Base-by-base conservation (phyloP, 345 rosid species). In the Populus ilicifolia region DNA sequence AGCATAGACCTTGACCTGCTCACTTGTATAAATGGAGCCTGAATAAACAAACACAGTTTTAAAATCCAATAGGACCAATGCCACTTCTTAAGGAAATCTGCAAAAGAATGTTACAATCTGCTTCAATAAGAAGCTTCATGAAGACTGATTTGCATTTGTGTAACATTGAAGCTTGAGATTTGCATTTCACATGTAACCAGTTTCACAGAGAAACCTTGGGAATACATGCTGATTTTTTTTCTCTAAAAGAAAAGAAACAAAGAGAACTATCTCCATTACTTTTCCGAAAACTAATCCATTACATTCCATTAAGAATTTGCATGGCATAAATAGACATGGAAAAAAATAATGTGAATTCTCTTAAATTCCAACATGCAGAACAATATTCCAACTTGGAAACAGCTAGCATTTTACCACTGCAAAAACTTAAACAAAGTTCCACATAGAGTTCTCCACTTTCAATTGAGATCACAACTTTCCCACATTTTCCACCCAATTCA, bases 21-120 rank as follows among this genome's bases (percentile, higher is more conserved):
- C 73, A 91, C 94, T 85, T 93, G 98, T 72, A 94, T 91, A 96
- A 94, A 94, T 65, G 98, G 98, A 65, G 90, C 98, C 98, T 93
- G 86, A 41, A 78, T 20, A 83, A 35, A 67, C 77, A 80, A 75
- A 75, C 67, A 84, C 29, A 68, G 68, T 75, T 81, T 65, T 33
- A 73, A 20, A 66, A 65, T 54, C 56, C n/a, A 74, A 77, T 39
- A 69, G 29, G 20, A 67, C 54, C 72, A 72, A 63, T 63, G 67
- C 52, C 14, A 46, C 6, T 46, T 46, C 16, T 46, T 46, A 46
- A 14, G 6, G 52, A 46, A 46, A 46, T 46, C 16, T 46, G 52
- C 29, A 12, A 72, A 1, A 14, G n/a, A 41, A 36, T 21, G 48
- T 27, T 41, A 29, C 70, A 23, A 48, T 54, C 70, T 69, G 27